Conservation (phyloP, 306 rosid genomes). For the Quercus bicolor region DNA sequence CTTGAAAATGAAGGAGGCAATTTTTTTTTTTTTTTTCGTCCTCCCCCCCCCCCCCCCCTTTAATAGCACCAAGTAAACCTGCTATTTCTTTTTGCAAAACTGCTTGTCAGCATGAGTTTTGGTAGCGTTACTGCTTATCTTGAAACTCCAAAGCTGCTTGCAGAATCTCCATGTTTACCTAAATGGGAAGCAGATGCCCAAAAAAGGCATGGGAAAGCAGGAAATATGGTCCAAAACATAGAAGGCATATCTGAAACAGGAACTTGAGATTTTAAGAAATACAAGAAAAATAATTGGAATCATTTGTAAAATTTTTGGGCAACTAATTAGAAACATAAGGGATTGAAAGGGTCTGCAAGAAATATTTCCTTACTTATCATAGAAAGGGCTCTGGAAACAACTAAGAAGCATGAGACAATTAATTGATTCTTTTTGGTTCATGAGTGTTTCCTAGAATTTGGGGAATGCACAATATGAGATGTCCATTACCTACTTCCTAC, state of each 20-base stretch:
- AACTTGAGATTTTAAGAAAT: slow-evolving; percentile 3
- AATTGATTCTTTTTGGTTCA: slow-evolving; percentile 12
- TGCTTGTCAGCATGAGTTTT: not conserved
- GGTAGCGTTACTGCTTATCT: not conserved
- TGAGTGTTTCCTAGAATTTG: slow-evolving; percentile 17
- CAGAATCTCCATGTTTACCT: not conserved
- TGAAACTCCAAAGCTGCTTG: slow-evolving; percentile 14
- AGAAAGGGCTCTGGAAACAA: slow-evolving; percentile 2
- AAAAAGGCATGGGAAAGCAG: slow-evolving; percentile 8
- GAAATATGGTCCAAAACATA: slow-evolving; percentile 5
- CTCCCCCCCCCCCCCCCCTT: not conserved
- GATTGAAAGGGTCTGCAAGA: not conserved
- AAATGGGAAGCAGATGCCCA: slow-evolving; percentile 1
- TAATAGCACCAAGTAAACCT: not conserved
- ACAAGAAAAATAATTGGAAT: not conserved
- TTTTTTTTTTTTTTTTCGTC: not conserved
- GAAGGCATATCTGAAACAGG: slow-evolving; percentile 10
- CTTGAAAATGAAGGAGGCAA: not conserved
- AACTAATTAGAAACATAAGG: not conserved
- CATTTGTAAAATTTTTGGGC: not conserved
- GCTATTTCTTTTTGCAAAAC: not conserved
- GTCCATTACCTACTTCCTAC: slow-evolving; percentile 1
- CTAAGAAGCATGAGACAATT: not conserved
- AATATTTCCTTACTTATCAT: slow-evolving; percentile 4
- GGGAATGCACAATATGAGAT: slow-evolving; percentile 3